Evolutionary conservation across 768 basidiomycete genomes (phyloP).

Genomic region (Leucosporidium yakuticum): DNA sequence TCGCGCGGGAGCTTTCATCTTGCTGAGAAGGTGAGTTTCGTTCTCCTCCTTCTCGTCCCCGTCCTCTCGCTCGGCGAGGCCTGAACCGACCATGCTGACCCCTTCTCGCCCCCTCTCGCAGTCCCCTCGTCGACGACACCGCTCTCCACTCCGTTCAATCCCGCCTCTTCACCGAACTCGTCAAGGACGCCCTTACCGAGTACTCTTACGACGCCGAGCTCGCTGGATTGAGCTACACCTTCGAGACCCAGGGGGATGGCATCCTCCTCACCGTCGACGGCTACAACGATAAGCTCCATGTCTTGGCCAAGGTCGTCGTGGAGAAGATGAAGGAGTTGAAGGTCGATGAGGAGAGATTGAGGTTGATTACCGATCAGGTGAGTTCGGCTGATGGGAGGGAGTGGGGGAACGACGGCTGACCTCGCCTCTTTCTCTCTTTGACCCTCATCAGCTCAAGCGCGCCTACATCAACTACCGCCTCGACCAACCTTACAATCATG

Average conservation of each 20-base stretch:
- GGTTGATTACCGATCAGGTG: constrained; percentile 79
- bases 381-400: constrained; percentile 29
- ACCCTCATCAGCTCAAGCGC: constrained; percentile 55
- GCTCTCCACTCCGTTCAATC: constrained; percentile 69
- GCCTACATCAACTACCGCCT: constrained; percentile 83
- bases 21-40: constrained; percentile 59
- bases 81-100: constrained; percentile 2
- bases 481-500: constrained; percentile 70
- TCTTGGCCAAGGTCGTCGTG: constrained; percentile 66
- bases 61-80: constrained; percentile 1
- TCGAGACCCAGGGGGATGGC: constrained; percentile 60
- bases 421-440: background rate
- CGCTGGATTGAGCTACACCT: constrained; percentile 73
- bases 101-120: constrained; percentile 15
- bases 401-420: background rate
- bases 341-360: constrained; percentile 65
- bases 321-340: constrained; percentile 60
- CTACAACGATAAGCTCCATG: constrained; percentile 82
- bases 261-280: constrained; percentile 65
- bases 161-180: constrained; percentile 71
- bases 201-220: constrained; percentile 87
- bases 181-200: constrained; percentile 82
- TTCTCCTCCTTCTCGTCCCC: constrained; percentile 21
- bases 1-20: constrained; percentile 69
- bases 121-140: constrained; percentile 48